Base-by-base conservation (phyloP, 2,329 filamentous ascomycete species). In the Paraphoma chrysanthemicola region DNA sequence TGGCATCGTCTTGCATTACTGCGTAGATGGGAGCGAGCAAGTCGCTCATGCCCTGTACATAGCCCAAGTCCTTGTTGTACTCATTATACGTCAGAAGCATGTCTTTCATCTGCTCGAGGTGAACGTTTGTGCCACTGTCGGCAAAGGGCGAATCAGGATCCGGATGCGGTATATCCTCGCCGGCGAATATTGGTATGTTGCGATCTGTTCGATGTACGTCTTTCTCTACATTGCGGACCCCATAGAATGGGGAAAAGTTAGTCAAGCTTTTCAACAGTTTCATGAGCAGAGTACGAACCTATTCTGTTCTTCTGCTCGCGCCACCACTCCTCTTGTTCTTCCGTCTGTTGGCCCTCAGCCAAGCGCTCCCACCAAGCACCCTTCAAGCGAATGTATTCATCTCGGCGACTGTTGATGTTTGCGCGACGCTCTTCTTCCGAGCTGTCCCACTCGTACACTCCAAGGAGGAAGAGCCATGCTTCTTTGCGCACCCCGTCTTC, bases 41-140 rank as follows among this genome's bases (percentile, higher is more conserved):
- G 77, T 99, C 95, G 11, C 93, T 97, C 95, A 99, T 99, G 59
- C 95, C 95, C 80, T 99, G 95, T 1, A 99, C 95, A 72, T 99
- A 99, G 47, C 96, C 95, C 2, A 99, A 85, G 56, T 95, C 92
- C 56, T 88, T 91, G 80, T 99, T 99, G 79, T 96, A 96, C 79
- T 99, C 95, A 74, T 99, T 98, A 77, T 99, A 99, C 0, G 95
- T 98, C 16, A 99, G 84, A 0, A 99, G 88, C 91, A 99, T 96
- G 75, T 99, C 95, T 79, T 99, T 99, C 87, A 99, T 91, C 80
- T 99, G 95, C 78, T 99, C 95, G 62, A 99, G 85, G 77, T 99
- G 95, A 6, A 97, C 93, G 69, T 99, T 99, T 45, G 95, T 99
- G 60, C 95, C 95, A 4, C 89, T 86, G 44, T 93, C 91, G 11